These are phyloP conservation scores for Termitomyces heimii DNA, from an alignment of 768 basidiomycete species.

Conservation along the genomic window DNA sequence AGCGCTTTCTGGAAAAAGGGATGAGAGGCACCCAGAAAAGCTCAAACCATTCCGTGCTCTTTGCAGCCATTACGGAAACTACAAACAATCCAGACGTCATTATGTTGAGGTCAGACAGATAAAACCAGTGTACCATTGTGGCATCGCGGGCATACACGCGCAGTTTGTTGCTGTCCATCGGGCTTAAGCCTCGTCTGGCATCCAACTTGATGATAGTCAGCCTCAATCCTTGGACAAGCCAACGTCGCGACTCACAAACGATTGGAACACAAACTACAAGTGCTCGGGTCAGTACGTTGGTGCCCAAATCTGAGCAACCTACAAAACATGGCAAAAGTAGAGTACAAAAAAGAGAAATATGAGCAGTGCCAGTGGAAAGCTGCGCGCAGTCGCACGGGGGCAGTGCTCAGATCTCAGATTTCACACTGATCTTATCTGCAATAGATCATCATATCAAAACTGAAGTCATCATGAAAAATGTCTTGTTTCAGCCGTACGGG, in stretches of 20 bases:
- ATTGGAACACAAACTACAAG: constrained; percentile 47
- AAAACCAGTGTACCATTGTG: constrained; percentile 47
- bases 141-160: constrained; percentile 64
- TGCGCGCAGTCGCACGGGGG: background rate
- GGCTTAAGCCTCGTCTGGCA: constrained; percentile 56
- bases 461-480: background rate
- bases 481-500: background rate
- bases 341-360: background rate
- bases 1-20: constrained; percentile 52
- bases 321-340: constrained; percentile 17
- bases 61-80: constrained; percentile 60
- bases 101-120: background rate
- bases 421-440: constrained; percentile 6
- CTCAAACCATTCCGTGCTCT: constrained; percentile 69
- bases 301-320: background rate
- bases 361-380: background rate
- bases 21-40: constrained; percentile 70
- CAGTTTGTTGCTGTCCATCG: constrained; percentile 38
- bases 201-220: constrained; percentile 41
- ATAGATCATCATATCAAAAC: background rate
- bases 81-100: background rate
- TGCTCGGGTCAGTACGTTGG: background rate
- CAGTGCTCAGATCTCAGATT: background rate
- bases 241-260: constrained; percentile 30
- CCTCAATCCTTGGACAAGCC: background rate